A percentile compares a stretch with the other conserved stretches of the same genome.
These are phyloP conservation scores for Citrus inodora DNA, from an alignment of 345 rosid species.

Conservation along the genomic window DNA sequence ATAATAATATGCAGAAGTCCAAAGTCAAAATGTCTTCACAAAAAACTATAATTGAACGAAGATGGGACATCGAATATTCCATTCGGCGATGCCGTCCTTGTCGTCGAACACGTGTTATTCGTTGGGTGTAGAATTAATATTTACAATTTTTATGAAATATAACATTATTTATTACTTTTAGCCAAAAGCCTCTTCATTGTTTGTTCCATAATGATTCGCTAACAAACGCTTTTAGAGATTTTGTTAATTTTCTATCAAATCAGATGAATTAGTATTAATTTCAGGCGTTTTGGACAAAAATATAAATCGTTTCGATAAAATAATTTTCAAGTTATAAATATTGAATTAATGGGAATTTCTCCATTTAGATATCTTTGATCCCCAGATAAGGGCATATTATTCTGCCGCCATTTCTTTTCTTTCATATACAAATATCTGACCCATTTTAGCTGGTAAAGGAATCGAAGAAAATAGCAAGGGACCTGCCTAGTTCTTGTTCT, in stretches of 20 bases:
- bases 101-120: background rate
- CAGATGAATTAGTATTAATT: too few species aligned
- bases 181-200: background rate
- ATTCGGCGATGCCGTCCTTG: background rate
- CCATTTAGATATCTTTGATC: background rate
- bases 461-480: background rate
- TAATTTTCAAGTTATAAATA: too few species aligned
- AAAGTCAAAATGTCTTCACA: background rate
- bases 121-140: background rate
- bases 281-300: too few species aligned
- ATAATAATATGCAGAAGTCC: background rate
- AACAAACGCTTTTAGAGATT: too few species aligned
- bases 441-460: background rate
- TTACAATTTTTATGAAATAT: background rate
- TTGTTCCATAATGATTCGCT: background rate
- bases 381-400: background rate
- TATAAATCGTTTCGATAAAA: too few species aligned
- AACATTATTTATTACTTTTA: too few species aligned
- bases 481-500: too few species aligned
- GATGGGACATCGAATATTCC: background rate
- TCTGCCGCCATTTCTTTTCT: background rate
- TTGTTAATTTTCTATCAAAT: too few species aligned
- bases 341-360: background rate
- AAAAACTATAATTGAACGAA: too few species aligned
- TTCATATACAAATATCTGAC: background rate